These are phyloP conservation scores for Ricinus communis DNA, from an alignment of 345 rosid species.

Conservation along the genomic window DNA sequence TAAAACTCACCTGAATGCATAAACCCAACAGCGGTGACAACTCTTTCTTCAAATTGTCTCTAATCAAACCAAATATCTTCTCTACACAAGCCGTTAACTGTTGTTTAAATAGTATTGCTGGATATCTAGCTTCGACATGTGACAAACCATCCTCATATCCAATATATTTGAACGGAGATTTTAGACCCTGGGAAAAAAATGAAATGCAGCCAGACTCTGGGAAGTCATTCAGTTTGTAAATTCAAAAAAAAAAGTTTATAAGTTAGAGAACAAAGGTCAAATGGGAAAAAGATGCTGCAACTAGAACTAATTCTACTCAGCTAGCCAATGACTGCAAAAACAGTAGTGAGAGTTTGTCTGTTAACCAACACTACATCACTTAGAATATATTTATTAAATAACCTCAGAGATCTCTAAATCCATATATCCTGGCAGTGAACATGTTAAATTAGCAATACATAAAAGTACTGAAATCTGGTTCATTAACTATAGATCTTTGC, in stretches of 20 bases:
- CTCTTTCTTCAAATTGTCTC: slow-evolving; percentile 94
- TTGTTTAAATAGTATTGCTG: slow-evolving; percentile 89
- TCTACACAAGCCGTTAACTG: slow-evolving; percentile 97
- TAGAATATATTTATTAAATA: neutral
- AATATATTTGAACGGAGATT: slow-evolving; percentile 72
- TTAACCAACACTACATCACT: neutral
- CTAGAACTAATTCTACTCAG: neutral
- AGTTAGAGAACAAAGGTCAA: too few relatives aligned
- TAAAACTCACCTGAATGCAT: slow-evolving; percentile 80
- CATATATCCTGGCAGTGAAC: neutral
- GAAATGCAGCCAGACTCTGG: slow-evolving; percentile 11
- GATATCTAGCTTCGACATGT: slow-evolving; percentile 95
- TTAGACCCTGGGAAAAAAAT: slow-evolving; percentile 56
- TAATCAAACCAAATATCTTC: slow-evolving; percentile 94
- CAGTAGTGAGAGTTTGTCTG: neutral
- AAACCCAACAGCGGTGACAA: slow-evolving; percentile 69
- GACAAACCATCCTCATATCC: slow-evolving; percentile 72
- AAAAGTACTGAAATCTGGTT: too few relatives aligned
- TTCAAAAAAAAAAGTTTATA: too few relatives aligned
- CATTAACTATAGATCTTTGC: neutral
- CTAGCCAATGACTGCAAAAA: neutral
- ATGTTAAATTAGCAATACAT: neutral
- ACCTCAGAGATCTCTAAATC: neutral
- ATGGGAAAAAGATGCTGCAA: neutral
- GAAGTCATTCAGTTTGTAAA: too few relatives aligned